phyloP scores from a whole-genome alignment of 164 flowering plant species.

The Nymphaea thermarum region DNA sequence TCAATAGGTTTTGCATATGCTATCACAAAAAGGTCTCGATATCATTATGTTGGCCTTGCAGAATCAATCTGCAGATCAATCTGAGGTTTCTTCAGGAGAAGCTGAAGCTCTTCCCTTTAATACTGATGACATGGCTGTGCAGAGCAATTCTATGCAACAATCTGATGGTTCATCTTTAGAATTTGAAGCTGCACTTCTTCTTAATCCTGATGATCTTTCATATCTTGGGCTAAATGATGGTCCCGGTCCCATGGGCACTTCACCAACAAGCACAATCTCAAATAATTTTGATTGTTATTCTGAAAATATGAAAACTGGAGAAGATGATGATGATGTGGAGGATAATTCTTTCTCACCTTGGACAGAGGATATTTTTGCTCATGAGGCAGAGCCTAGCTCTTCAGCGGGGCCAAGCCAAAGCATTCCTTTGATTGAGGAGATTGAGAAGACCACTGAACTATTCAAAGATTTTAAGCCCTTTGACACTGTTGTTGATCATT shows the following conservation, averaged over 20 bases:
- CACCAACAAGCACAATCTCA: not conserved
- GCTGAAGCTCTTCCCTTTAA: not conserved
- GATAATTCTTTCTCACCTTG: not conserved
- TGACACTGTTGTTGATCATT: slow-evolving; percentile 7
- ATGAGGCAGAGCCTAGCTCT: not conserved
- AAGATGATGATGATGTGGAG: not conserved
- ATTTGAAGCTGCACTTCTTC: not conserved
- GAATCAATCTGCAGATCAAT: not conserved
- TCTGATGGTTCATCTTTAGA: not conserved
- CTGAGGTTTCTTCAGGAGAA: not conserved
- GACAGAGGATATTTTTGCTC: not conserved
- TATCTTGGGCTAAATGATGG: not conserved
- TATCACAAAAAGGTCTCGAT: not conserved
- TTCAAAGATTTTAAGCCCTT: slow-evolving; percentile 3
- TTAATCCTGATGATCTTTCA: not conserved
- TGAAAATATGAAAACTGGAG: not conserved
- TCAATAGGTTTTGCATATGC: not conserved
- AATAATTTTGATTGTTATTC: no score
- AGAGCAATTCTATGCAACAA: not conserved
- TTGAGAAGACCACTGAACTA: slow-evolving; percentile 1
- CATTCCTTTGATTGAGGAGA: not conserved
- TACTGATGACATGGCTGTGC: not conserved
- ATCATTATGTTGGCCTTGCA: not conserved
- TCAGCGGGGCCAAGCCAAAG: not conserved
- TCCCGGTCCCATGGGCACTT: not conserved